Conservation (phyloP, 805 yeast species). For the Monosporozyma unispora region DNA sequence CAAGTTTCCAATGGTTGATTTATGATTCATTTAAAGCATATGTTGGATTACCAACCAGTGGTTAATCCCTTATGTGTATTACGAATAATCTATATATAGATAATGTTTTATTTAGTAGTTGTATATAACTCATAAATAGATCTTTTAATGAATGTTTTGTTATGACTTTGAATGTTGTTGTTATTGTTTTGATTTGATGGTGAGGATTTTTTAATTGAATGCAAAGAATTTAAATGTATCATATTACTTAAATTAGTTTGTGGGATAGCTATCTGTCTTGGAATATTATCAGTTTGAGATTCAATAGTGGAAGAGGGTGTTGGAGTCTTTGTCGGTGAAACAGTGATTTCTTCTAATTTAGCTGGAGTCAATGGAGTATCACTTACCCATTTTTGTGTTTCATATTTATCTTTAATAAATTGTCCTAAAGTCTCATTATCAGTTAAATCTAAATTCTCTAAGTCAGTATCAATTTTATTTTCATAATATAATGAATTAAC, state of each 20-base stretch:
- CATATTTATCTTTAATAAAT: conserved; percentile 87
- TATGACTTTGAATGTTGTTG: background rate
- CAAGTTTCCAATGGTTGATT: conserved; percentile 94
- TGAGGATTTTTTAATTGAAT: background rate
- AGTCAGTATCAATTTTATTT: conserved; percentile 32
- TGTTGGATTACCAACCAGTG: conserved; percentile 92
- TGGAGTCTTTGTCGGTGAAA: no score
- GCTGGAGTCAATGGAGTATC: conserved; percentile 1
- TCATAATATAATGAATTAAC: conserved; percentile 78
- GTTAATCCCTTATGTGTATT: conserved; percentile 34
- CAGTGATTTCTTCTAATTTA: conserved; percentile 16
- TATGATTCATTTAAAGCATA: conserved; percentile 95
- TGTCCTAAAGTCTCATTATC: conserved; percentile 76
- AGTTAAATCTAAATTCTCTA: conserved; percentile 44
- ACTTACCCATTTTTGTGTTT: conserved; percentile 71
- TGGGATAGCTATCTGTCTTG: background rate
- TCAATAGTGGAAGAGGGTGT: background rate
- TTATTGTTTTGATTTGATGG: background rate
- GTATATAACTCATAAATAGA: conserved; percentile 4
- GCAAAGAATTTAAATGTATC: background rate
- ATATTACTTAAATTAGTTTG: background rate
- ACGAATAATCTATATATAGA: background rate
- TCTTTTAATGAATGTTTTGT: conserved; percentile 30
- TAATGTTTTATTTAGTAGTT: background rate
- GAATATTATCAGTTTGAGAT: background rate